phyloP scores from a whole-genome alignment of 192 early-diverging fungal genomes.

The Paraglomus brasilianum region DNA sequence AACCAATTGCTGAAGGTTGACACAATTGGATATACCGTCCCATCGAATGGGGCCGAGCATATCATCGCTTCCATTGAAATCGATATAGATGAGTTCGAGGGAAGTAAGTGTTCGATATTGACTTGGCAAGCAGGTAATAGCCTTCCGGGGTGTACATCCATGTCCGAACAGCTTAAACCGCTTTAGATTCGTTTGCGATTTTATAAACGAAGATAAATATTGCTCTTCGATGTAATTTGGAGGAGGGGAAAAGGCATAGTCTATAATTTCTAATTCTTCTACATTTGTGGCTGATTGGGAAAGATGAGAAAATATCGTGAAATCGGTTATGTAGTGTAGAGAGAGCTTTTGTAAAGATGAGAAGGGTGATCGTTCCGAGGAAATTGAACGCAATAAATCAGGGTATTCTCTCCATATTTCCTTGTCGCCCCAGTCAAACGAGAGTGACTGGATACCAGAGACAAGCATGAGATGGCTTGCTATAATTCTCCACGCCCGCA shows the following conservation, averaged over 20 bases:
- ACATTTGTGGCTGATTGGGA: constrained; percentile 19
- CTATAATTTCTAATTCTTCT: constrained; percentile 25
- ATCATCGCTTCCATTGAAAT: constrained; percentile 6
- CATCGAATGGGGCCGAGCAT: too few relatives aligned
- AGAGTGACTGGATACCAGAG: constrained; percentile 6
- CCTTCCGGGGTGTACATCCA: constrained; percentile 1
- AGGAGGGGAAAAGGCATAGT: constrained; percentile 19
- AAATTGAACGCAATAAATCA: neutral
- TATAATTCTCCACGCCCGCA: neutral
- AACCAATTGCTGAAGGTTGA: constrained; percentile 15
- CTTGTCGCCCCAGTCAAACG: constrained; percentile 22
- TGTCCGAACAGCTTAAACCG: constrained; percentile 26
- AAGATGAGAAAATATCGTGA: constrained; percentile 28
- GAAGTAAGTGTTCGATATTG: constrained; percentile 12
- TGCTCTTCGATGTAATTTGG: constrained; percentile 26
- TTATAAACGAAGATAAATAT: constrained; percentile 27
- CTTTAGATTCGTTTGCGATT: constrained; percentile 9
- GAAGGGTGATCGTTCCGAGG: neutral
- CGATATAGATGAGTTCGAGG: constrained; percentile 23
- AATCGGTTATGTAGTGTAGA: constrained; percentile 27
- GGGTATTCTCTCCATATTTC: constrained; percentile 7
- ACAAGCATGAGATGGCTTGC: neutral
- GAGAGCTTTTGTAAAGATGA: neutral
- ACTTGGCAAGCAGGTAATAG: neutral
- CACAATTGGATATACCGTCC: constrained; percentile 16